Conservation (phyloP, 1,284 basidiomycete species). For the Ganoderma resinaceum region DNA sequence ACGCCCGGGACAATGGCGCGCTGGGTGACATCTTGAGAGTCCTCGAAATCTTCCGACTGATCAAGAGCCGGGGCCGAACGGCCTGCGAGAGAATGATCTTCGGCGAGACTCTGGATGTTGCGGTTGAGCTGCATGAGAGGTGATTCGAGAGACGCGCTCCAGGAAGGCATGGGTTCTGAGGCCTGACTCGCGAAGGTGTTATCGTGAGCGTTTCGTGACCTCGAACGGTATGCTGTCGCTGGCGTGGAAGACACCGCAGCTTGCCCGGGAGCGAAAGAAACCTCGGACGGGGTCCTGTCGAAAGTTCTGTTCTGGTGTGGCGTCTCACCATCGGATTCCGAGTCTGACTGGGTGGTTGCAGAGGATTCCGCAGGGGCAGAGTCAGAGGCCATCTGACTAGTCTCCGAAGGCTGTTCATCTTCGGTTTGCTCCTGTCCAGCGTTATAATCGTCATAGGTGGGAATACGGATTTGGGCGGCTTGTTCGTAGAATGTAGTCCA, state of each 20-base stretch:
- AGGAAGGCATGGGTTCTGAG: slow-evolving; percentile 57
- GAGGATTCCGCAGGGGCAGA: slow-evolving; percentile 14
- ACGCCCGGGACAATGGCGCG: slow-evolving; percentile 25
- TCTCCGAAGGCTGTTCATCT: slow-evolving; percentile 34
- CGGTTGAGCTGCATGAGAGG: slow-evolving; percentile 78
- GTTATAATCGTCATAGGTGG: slow-evolving; percentile 70
- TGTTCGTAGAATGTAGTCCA: slow-evolving; percentile 97
- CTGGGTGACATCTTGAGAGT: slow-evolving; percentile 38
- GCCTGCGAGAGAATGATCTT: slow-evolving; percentile 33
- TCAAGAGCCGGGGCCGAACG: slow-evolving; percentile 31
- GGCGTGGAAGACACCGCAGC: slow-evolving; percentile 80
- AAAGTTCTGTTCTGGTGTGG: slow-evolving; percentile 36
- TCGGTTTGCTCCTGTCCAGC: slow-evolving; percentile 58
- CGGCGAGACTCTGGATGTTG: slow-evolving; percentile 63
- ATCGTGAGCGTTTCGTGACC: slow-evolving; percentile 40
- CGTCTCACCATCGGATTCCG: slow-evolving; percentile 30
- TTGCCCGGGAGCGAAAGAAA: slow-evolving; percentile 71
- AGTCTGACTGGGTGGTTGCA: slow-evolving; percentile 40
- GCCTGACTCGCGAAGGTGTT: slow-evolving; percentile 48
- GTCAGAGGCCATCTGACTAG: slow-evolving; percentile 17
- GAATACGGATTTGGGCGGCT: slow-evolving; percentile 86
- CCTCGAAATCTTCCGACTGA: slow-evolving; percentile 29
- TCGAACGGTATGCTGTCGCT: slow-evolving; percentile 52
- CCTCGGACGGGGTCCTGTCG: slow-evolving; percentile 57
- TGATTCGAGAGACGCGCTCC: slow-evolving; percentile 75